Percentiles rank a stretch among this genome's conserved stretches.
phyloP scores from a whole-genome alignment of 441 rosid genomes.

The Pelargonium citronellum region DNA sequence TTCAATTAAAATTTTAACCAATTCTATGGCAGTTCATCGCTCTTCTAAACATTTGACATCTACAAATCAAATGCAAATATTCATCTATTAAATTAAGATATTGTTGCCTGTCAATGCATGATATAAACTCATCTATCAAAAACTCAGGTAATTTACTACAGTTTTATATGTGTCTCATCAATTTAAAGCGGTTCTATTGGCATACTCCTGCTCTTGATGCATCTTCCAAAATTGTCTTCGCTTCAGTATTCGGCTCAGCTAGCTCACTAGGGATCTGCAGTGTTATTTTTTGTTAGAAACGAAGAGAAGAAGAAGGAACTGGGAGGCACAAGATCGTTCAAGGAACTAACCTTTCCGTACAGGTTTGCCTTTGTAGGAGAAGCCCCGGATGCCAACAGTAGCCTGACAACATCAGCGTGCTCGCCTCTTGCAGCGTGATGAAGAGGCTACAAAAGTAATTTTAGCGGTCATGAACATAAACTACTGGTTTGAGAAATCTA shows the following conservation, averaged over 20 bases:
- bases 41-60: background rate
- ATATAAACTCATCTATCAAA: background rate
- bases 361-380: slow-evolving; percentile 47
- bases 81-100: background rate
- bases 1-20: too few species aligned
- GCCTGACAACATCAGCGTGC: slow-evolving; percentile 55
- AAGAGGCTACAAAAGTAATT: slow-evolving; percentile 51
- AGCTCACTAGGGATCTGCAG: slow-evolving; percentile 70
- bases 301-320: background rate
- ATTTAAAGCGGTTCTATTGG: background rate
- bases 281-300: slow-evolving; percentile 21
- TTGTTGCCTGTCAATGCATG: background rate
- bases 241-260: slow-evolving; percentile 63
- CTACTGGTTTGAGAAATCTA: background rate
- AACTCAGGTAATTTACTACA: background rate
- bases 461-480: too few species aligned
- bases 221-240: slow-evolving; percentile 47
- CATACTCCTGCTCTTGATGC: slow-evolving; percentile 20
- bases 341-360: slow-evolving; percentile 56
- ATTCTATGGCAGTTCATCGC: too few species aligned
- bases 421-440: slow-evolving; percentile 93
- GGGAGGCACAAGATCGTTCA: background rate
- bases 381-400: slow-evolving; percentile 67
- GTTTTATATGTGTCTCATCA: background rate
- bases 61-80: background rate